Base-by-base conservation (phyloP, 305 asterid genomes). In the Coffea humblotiana region DNA sequence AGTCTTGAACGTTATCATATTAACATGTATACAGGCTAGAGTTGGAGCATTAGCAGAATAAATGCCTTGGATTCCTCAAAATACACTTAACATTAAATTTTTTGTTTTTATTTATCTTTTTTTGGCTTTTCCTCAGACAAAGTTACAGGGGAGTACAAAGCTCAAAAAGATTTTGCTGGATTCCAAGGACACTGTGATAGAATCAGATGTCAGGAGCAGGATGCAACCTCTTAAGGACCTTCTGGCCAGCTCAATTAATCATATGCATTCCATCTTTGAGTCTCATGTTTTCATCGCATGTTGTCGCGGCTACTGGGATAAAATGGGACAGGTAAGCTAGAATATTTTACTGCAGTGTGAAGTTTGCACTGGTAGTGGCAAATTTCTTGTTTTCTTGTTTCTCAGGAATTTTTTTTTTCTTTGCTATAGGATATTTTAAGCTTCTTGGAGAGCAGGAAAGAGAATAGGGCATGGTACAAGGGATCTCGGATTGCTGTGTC, bases 221-320 rank as follows among this genome's bases (percentile, higher is more conserved):
- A 85, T 89, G 88, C 92, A 85, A 69, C 87, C 90, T 61, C 76
- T 89, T 51, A 87, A 81, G 79, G 92, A 89, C 21, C 90, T 84
- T 79, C 88, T 89, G 40, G 83, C 80, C 29, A 77, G 51, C 75
- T 82, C 90, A 25, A 87, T 89, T 68, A 85, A 78, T 82, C 92
- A 87, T 82, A 83, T 89, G 73, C 86, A 89, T 48, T 82, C 84
- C 78, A 84, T 83, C 61, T 85, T 89, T 48, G 90, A 80, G 16
- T 81, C 90, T 37, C 89, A 84, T 63, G 90, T 89, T 8, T 89
- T 89, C 48, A 81, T 89, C 18, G 88, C 90, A 70, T 79, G 84
- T 27, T 89, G 90, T 74, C 88, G 92, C 35, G 90, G 92, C 18
- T 89, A 80, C 74, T 89, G 92, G 92, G 92, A 87, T 74, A 87